A percentile compares a stretch with the other conserved stretches of the same genome.
Evolutionary conservation across 257 asterid species (phyloP).

Genomic region (Gardenia jasminoides): DNA sequence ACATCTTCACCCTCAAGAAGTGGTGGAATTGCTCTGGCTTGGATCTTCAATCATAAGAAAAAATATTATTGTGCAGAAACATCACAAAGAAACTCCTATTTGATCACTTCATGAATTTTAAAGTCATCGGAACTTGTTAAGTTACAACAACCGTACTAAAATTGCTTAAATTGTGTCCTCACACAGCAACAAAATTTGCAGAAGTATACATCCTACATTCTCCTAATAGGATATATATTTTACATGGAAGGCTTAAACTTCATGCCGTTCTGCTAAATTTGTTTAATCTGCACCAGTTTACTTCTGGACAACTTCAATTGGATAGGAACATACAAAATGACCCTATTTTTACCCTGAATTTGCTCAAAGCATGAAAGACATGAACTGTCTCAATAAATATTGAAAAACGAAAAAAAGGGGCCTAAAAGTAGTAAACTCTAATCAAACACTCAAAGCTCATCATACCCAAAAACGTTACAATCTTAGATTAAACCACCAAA

Average conservation of each 20-base stretch:
- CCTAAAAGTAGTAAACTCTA: too few species aligned
- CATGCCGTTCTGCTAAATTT: neutral
- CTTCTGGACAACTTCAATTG: neutral
- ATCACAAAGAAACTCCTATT: neutral
- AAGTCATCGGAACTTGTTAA: neutral
- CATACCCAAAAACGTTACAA: too few species aligned
- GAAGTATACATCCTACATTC: neutral
- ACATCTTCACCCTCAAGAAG: slow-evolving; percentile 83
- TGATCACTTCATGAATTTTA: neutral
- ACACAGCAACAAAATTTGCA: too few species aligned
- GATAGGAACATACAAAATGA: neutral
- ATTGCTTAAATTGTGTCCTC: neutral
- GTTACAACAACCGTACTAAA: neutral
- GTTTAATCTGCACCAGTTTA: too few species aligned
- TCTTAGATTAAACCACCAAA: too few species aligned
- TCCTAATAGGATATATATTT: neutral
- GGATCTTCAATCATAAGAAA: slow-evolving; percentile 52
- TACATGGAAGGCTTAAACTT: neutral
- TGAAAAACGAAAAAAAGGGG: too few species aligned
- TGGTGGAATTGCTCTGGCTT: slow-evolving; percentile 87
- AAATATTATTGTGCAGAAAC: neutral
- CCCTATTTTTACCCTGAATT: too few species aligned
- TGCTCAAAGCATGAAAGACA: too few species aligned
- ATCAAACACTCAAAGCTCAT: too few species aligned
- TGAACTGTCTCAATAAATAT: too few species aligned